Conservation (phyloP, 345 rosid genomes). For the Arabis alpina region DNA sequence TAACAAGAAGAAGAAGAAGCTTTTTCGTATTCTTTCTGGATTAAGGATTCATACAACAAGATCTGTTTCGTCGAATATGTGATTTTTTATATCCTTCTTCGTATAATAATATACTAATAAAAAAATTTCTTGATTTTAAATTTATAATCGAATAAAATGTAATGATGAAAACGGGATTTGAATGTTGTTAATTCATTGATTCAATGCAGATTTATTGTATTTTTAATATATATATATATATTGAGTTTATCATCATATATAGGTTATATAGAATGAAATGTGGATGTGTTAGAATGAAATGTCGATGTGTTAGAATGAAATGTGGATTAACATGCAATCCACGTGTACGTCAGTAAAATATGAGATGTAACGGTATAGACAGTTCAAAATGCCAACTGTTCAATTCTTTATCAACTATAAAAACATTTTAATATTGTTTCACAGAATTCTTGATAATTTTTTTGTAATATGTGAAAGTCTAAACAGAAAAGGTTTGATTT, state of each 20-base stretch:
- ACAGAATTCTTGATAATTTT: not conserved
- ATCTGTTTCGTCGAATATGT: slow-evolving; percentile 20
- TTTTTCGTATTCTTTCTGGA: slow-evolving; percentile 27
- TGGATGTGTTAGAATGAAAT: slow-evolving; percentile 9
- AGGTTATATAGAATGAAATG: slow-evolving; percentile 9
- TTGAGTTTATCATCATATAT: not conserved
- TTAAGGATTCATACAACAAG: slow-evolving; percentile 15
- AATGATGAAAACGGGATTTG: slow-evolving; percentile 10
- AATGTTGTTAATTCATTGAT: not conserved
- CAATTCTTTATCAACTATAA: not conserved
- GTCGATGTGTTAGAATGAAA: slow-evolving; percentile 18
- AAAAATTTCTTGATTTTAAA: slow-evolving; percentile 26
- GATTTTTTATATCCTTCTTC: not conserved
- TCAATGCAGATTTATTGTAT: not conserved
- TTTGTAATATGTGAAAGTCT: not conserved
- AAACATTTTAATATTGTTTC: not conserved
- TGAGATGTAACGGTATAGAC: not conserved
- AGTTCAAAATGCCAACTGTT: not conserved
- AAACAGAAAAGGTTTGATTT: not conserved
- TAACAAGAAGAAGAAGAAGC: slow-evolving; percentile 10
- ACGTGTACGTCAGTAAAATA: slow-evolving; percentile 25
- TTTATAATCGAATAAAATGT: slow-evolving; percentile 13
- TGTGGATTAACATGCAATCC: slow-evolving; percentile 26
- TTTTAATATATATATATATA: not conserved
- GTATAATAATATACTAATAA: not conserved